A percentile compares a stretch with the other conserved stretches of the same genome.
phyloP scores from a whole-genome alignment of 345 rosid genomes.

The Acer yangbiense region DNA sequence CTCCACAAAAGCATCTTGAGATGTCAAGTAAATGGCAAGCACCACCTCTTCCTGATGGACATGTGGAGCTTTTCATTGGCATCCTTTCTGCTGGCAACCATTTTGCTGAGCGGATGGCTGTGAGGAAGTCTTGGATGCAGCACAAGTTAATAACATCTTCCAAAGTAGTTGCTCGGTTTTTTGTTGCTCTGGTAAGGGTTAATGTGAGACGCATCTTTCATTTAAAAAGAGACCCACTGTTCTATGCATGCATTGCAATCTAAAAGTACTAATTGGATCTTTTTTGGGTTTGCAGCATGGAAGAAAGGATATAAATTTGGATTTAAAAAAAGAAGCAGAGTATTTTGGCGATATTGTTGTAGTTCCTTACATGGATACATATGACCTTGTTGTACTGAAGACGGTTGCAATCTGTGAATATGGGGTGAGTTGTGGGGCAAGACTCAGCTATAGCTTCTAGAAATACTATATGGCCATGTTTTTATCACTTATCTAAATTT shows the following conservation, averaged over 20 bases:
- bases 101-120: conserved; percentile 96
- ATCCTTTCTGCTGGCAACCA: conserved; percentile 96
- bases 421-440: conserved; percentile 60
- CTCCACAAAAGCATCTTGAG: conserved; percentile 87
- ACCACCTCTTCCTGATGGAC: conserved; percentile 59
- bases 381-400: conserved; percentile 92
- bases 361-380: conserved; percentile 96
- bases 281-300: conserved; percentile 49
- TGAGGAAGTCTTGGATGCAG: conserved; percentile 96
- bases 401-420: conserved; percentile 98
- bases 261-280: neutral
- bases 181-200: conserved; percentile 79
- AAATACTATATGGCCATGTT: neutral
- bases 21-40: conserved; percentile 79
- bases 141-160: conserved; percentile 78
- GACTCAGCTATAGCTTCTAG: neutral
- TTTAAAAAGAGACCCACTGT: neutral
- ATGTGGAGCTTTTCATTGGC: conserved; percentile 80
- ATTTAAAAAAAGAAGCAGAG: conserved; percentile 88
- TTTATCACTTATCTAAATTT: neutral
- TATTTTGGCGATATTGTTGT: conserved; percentile 91
- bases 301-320: conserved; percentile 84
- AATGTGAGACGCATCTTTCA: neutral
- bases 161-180: conserved; percentile 87
- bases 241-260: neutral